Percentiles rank a stretch among this genome's conserved stretches.
Conservation (phyloP, 352 stramenopile genomes). For the Nothophytophthora sp. region DNA sequence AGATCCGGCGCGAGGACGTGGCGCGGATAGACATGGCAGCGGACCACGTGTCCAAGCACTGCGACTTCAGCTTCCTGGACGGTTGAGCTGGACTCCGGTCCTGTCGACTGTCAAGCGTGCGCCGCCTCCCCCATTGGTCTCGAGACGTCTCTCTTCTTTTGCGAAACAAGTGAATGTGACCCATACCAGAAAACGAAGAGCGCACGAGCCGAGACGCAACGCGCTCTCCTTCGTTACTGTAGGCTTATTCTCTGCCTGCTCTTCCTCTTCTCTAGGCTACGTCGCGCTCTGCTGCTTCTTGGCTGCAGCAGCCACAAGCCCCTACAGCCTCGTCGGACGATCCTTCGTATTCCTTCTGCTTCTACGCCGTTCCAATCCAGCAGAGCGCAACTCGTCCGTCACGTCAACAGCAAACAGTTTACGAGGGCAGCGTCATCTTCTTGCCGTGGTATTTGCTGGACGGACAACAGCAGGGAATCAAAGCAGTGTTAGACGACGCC, state of each 20-base stretch:
- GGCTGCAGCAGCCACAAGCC: too few relatives aligned
- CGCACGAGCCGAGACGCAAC: not conserved
- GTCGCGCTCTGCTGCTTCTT: not conserved
- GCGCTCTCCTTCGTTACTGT: not conserved
- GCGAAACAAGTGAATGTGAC: too few relatives aligned
- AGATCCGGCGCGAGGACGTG: conserved; percentile 76
- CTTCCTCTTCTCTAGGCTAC: conserved; percentile 2
- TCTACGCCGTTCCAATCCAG: not conserved
- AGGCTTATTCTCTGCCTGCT: not conserved
- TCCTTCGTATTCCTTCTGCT: not conserved
- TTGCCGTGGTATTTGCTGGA: conserved; percentile 89
- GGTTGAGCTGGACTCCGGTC: conserved; percentile 14
- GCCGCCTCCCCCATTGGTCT: not conserved
- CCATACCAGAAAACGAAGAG: too few relatives aligned
- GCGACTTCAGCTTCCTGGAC: conserved; percentile 78
- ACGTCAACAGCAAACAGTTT: conserved; percentile 29
- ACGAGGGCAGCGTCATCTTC: conserved; percentile 90
- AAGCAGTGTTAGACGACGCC: conserved; percentile 1
- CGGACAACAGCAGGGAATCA: conserved; percentile 7
- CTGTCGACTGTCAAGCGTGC: not conserved
- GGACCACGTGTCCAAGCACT: conserved; percentile 81
- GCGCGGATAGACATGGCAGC: conserved; percentile 76
- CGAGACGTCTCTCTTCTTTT: not conserved
- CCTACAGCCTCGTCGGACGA: too few relatives aligned
- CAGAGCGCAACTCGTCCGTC: conserved; percentile 7